These are phyloP conservation scores for Umbellularia californica DNA, from an alignment of 164 flowering plant species.

Conservation along the genomic window DNA sequence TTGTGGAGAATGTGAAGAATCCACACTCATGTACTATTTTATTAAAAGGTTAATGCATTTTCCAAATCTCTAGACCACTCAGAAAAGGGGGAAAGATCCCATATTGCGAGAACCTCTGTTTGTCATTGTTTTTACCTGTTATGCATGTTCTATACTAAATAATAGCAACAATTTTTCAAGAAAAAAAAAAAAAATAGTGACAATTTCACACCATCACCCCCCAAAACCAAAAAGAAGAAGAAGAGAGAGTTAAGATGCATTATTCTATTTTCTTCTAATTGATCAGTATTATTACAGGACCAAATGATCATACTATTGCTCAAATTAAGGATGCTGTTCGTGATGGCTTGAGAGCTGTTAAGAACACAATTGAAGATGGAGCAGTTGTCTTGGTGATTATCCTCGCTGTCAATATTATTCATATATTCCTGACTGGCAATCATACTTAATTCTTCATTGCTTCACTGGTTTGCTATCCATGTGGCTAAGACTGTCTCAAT, in stretches of 20 bases:
- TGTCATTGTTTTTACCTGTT: neutral
- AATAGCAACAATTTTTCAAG: neutral
- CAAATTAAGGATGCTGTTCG: conserved; percentile 98
- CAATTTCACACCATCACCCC: no score
- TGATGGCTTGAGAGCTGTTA: conserved; percentile 92
- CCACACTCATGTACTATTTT: conserved; percentile 91
- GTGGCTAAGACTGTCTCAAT: neutral
- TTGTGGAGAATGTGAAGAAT: conserved; percentile 91
- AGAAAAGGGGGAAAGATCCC: neutral
- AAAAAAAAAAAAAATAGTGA: no score
- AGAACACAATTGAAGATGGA: conserved; percentile 96
- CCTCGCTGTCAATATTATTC: neutral
- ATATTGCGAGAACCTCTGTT: neutral
- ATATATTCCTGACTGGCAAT: neutral
- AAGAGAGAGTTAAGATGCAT: no score
- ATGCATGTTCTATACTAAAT: neutral
- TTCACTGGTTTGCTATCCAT: neutral
- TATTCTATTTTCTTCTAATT: neutral
- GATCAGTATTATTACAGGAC: conserved; percentile 44
- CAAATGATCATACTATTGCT: conserved; percentile 97
- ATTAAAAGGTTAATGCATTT: conserved; percentile 66
- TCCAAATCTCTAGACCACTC: neutral
- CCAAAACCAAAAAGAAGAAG: no score
- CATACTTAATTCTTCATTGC: neutral
- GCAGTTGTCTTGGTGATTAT: conserved; percentile 60